These are phyloP conservation scores for Leptoxyphium fumago DNA, from an alignment of 2,329 filamentous ascomycete genomes.

Conservation along the genomic window DNA sequence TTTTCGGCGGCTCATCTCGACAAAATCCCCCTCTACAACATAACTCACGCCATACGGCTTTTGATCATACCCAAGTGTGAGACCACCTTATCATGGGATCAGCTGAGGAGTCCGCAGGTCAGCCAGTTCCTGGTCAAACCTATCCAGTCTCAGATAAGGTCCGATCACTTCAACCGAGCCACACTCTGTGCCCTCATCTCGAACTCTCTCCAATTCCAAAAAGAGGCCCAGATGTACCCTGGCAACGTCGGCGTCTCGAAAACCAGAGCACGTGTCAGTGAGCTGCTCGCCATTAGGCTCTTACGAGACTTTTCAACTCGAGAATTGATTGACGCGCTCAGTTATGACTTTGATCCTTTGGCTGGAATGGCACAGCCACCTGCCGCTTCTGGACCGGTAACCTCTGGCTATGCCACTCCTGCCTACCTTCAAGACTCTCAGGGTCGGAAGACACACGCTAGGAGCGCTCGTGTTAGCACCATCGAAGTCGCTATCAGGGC, in stretches of 20 bases:
- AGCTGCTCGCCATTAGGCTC: constrained; percentile 77
- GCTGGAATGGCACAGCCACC: constrained; percentile 53
- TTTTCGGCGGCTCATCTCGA: constrained; percentile 72
- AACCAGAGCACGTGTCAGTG: constrained; percentile 77
- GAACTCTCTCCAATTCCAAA: constrained; percentile 84
- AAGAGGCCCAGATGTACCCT: constrained; percentile 68
- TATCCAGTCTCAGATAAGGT: constrained; percentile 77
- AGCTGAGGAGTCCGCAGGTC: constrained; percentile 86
- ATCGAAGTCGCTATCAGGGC: constrained; percentile 87
- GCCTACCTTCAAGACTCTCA: constrained; percentile 8
- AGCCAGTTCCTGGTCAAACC: constrained; percentile 93
- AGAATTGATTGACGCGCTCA: constrained; percentile 84
- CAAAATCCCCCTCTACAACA: constrained; percentile 72
- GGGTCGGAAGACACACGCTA: constrained; percentile 34
- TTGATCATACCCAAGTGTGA: constrained; percentile 76
- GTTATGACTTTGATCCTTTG: constrained; percentile 87
- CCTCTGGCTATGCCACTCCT: constrained; percentile 6
- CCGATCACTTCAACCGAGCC: constrained; percentile 69
- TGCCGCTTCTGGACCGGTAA: constrained; percentile 14
- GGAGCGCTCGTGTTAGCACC: constrained; percentile 67
- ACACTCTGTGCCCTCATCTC: constrained; percentile 84
- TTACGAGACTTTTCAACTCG: constrained; percentile 79
- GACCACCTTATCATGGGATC: constrained; percentile 87
- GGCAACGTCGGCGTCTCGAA: constrained; percentile 72
- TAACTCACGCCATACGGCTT: constrained; percentile 79